These are phyloP conservation scores for Ilyonectria destructans DNA, from an alignment of 2,329 filamentous ascomycete genomes.

Conservation along the genomic window DNA sequence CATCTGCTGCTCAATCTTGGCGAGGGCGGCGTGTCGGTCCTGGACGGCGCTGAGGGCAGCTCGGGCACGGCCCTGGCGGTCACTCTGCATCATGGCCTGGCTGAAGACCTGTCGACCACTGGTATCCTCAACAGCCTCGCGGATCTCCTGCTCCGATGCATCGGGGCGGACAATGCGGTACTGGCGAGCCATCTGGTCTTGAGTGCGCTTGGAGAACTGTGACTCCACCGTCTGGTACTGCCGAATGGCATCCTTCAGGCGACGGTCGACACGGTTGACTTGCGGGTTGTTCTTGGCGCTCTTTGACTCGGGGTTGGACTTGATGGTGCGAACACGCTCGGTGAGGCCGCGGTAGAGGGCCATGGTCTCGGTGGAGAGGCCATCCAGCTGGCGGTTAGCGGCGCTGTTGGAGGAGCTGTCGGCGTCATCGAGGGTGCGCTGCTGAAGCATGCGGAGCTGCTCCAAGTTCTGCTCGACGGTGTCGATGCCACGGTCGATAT, in stretches of 20 bases:
- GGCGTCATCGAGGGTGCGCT: conserved; percentile 80
- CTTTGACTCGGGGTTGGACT: conserved; percentile 84
- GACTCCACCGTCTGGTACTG: conserved; percentile 87
- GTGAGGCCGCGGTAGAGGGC: conserved; percentile 85
- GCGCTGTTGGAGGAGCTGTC: conserved; percentile 79
- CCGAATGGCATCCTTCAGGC: conserved; percentile 86
- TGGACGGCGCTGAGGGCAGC: conserved; percentile 85
- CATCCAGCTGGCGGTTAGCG: conserved; percentile 80
- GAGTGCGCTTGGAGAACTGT: conserved; percentile 83
- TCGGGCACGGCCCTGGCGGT: conserved; percentile 85
- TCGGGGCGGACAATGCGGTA: conserved; percentile 92
- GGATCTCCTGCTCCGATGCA: conserved; percentile 84
- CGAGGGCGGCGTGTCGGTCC: conserved; percentile 87
- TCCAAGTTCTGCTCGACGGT: conserved; percentile 81
- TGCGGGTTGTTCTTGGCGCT: conserved; percentile 83
- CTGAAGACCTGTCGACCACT: conserved; percentile 86
- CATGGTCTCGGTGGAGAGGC: conserved; percentile 85
- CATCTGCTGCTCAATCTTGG: conserved; percentile 94
- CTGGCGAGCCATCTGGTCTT: conserved; percentile 89
- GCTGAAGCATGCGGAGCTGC: conserved; percentile 80
- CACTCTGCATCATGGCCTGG: conserved; percentile 87
- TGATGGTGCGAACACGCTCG: conserved; percentile 85
- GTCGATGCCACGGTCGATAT: conserved; percentile 84
- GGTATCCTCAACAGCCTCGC: conserved; percentile 82
- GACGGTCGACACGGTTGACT: conserved; percentile 84